These are phyloP conservation scores for Amaranthus cruentus DNA, from an alignment of 148 eudicot species.

Conservation along the genomic window DNA sequence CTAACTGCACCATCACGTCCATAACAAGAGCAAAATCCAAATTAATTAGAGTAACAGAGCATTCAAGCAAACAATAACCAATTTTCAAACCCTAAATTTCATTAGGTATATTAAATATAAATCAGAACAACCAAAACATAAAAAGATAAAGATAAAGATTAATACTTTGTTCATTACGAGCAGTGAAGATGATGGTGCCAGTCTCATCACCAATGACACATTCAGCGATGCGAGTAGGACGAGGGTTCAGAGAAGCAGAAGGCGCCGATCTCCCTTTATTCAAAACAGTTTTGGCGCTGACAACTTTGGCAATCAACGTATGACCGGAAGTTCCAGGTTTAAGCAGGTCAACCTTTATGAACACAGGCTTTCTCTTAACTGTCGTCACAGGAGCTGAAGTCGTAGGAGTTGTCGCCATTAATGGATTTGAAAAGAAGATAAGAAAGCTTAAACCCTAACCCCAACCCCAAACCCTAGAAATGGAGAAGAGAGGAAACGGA, in stretches of 20 bases:
- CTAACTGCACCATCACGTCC: not conserved
- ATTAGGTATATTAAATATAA: not conserved
- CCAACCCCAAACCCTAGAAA: not conserved
- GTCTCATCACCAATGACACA: conserved; percentile 45
- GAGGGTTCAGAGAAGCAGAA: conserved; percentile 21
- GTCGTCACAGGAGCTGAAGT: conserved; percentile 8
- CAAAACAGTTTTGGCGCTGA: conserved; percentile 29
- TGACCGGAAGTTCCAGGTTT: conserved; percentile 36
- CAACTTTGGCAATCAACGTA: conserved; percentile 37
- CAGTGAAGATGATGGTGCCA: conserved; percentile 35
- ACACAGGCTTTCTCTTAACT: conserved; percentile 42
- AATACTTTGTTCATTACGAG: conserved; percentile 42
- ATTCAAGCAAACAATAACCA: not conserved
- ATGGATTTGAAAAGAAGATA: not conserved
- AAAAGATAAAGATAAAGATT: not conserved
- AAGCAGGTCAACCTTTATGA: conserved; percentile 34
- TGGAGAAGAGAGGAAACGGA: not conserved
- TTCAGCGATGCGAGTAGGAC: conserved; percentile 33
- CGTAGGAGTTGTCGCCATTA: conserved; percentile 17
- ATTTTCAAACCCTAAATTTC: not conserved
- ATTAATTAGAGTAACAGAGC: not conserved
- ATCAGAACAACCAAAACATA: not conserved
- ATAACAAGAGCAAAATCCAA: not conserved
- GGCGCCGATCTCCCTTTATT: conserved; percentile 28
- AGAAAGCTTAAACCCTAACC: conserved; percentile 13